These are phyloP conservation scores for Mucor indicus DNA, from an alignment of 371 early-diverging fungal species.

Conservation along the genomic window DNA sequence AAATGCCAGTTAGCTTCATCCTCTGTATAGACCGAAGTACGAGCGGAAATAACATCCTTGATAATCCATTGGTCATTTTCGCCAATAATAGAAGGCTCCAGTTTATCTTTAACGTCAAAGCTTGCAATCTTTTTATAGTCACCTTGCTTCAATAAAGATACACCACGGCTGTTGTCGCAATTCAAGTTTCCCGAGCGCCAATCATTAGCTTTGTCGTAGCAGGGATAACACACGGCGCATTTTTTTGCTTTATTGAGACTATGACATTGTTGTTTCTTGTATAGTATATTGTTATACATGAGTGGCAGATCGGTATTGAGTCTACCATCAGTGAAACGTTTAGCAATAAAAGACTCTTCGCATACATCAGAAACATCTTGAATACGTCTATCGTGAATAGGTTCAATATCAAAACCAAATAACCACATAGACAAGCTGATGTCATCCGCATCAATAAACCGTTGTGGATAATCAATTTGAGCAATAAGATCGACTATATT, in stretches of 20 bases:
- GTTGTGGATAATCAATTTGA: constrained; percentile 34
- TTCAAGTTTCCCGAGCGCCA: constrained; percentile 51
- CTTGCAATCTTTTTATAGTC: constrained; percentile 21
- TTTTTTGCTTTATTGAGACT: constrained; percentile 8
- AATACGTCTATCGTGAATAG: constrained; percentile 56
- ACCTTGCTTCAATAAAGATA: constrained; percentile 28
- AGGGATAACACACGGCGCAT: constrained; percentile 61
- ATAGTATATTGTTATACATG: constrained; percentile 50
- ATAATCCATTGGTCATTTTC: constrained; percentile 62
- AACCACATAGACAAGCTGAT: constrained; percentile 57
- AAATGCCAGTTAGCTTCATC: constrained; percentile 58
- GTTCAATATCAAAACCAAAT: constrained; percentile 51
- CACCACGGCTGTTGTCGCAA: constrained; percentile 53
- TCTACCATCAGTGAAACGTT: constrained; percentile 36
- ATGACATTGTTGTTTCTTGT: constrained; percentile 27
- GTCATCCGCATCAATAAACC: constrained; percentile 51
- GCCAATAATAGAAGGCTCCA: constrained; percentile 33
- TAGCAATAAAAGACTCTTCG: constrained; percentile 56
- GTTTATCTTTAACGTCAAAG: constrained; percentile 34
- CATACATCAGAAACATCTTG: constrained; percentile 47
- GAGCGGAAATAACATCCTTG: constrained; percentile 47
- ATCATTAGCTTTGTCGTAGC: constrained; percentile 47
- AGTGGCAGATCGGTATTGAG: constrained; percentile 28
- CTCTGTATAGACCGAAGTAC: constrained; percentile 56
- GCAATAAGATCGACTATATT: constrained; percentile 48